A percentile compares a stretch with the other conserved stretches of the same genome.
Conservation (phyloP, 2,329 filamentous ascomycete genomes). For the Sporothrix inflata region DNA sequence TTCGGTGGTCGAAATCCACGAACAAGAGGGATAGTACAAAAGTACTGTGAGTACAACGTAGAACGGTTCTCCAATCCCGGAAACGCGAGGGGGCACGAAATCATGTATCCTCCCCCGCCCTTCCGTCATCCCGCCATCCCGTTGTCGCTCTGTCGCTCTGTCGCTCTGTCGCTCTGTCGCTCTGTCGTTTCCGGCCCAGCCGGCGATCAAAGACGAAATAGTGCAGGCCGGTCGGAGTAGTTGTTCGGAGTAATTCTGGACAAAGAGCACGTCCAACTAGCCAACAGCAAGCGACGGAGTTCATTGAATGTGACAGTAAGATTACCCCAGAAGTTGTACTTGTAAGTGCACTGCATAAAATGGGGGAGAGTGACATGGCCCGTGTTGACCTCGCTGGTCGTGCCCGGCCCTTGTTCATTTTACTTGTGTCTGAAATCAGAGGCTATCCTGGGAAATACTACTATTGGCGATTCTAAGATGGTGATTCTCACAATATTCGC, state of each 20-base stretch:
- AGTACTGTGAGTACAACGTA: too few species aligned
- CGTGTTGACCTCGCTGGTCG: not conserved
- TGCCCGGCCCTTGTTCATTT: not conserved
- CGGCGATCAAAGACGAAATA: not conserved
- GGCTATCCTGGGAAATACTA: not conserved
- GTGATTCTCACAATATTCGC: not conserved
- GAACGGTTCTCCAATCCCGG: constrained; percentile 11
- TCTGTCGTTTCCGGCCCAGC: not conserved
- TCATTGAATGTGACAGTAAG: not conserved
- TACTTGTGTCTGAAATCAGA: not conserved
- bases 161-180: not conserved
- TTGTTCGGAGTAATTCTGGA: constrained; percentile 1
- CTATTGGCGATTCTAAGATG: not conserved
- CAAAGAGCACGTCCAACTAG: not conserved
- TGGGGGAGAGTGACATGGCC: not conserved
- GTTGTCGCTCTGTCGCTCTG: not conserved
- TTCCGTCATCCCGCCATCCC: not conserved
- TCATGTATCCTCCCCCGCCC: not conserved
- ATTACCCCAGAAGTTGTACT: not conserved
- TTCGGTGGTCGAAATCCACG: too few species aligned
- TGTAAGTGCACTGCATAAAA: not conserved
- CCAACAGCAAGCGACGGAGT: not conserved
- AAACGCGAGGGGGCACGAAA: not conserved
- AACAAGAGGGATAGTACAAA: too few species aligned
- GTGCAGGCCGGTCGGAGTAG: not conserved